These are phyloP conservation scores for Meyerozyma elateridarum DNA, from an alignment of 1,139 yeast species.

Conservation along the genomic window DNA sequence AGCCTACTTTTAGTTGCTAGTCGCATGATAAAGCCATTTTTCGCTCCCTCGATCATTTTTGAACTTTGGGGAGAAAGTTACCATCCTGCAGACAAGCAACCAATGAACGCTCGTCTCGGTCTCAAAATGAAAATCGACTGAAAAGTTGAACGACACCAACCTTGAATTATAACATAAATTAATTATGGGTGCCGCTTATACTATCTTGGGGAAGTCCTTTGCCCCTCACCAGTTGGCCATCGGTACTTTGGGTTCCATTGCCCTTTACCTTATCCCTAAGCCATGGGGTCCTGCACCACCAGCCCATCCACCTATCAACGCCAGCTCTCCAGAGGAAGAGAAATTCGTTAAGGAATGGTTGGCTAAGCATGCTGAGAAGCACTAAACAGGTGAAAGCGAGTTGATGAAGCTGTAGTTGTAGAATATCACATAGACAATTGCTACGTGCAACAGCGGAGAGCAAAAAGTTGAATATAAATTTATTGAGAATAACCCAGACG, in stretches of 20 bases:
- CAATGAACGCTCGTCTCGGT: slow-evolving; percentile 6
- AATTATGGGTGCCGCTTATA: slow-evolving; percentile 75
- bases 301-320: slow-evolving; percentile 63
- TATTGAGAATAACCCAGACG: too few species aligned
- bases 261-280: slow-evolving; percentile 57
- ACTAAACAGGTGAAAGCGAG: slow-evolving; percentile 16
- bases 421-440: too few species aligned
- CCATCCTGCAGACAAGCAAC: slow-evolving; percentile 6
- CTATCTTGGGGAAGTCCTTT: slow-evolving; percentile 69
- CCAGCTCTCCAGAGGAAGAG: slow-evolving; percentile 84
- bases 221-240: slow-evolving; percentile 70
- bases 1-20: too few species aligned
- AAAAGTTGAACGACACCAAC: too few species aligned
- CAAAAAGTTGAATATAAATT: too few species aligned
- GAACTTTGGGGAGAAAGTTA: too few species aligned
- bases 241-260: slow-evolving; percentile 64
- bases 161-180: slow-evolving; percentile 2
- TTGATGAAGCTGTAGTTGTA: too few species aligned
- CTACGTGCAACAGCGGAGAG: too few species aligned
- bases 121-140: slow-evolving; percentile 1
- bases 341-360: slow-evolving; percentile 53
- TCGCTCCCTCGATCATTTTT: too few species aligned
- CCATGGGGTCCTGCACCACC: slow-evolving; percentile 65
- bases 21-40: too few species aligned
- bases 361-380: slow-evolving; percentile 35